A percentile compares a stretch with the other conserved stretches of the same genome.
These are phyloP conservation scores for Ogataea parapolymorpha DNA, from an alignment of 805 yeast genomes.

Conservation along the genomic window DNA sequence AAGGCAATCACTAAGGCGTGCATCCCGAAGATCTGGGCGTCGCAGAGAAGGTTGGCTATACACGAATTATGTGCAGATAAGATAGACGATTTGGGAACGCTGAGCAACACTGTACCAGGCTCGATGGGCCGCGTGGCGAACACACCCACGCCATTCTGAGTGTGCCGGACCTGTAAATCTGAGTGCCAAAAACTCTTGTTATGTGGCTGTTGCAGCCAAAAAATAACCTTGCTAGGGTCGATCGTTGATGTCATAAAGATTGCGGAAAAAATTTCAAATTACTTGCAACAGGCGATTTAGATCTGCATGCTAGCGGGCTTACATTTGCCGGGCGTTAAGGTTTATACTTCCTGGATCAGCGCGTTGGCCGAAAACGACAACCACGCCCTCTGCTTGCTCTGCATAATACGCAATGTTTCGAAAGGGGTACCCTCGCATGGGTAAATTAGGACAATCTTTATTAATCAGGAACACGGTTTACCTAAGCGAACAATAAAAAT, in stretches of 20 bases:
- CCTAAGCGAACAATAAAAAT: not conserved
- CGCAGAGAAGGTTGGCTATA: conserved; percentile 65
- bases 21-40: conserved; percentile 59
- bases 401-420: not conserved
- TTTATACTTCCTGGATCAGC: not conserved
- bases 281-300: not conserved
- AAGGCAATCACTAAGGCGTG: conserved; percentile 64
- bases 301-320: not conserved
- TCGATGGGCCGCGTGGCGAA: conserved; percentile 48
- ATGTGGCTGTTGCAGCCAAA: conserved; percentile 49
- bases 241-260: conserved; percentile 31
- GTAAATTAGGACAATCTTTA: not conserved
- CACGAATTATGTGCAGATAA: conserved; percentile 57
- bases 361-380: not conserved
- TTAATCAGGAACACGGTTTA: not conserved
- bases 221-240: conserved; percentile 30
- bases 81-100: conserved; percentile 60
- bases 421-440: conserved; percentile 3
- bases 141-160: conserved; percentile 70
- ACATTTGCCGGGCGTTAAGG: not conserved
- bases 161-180: conserved; percentile 45
- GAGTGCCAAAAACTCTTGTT: conserved; percentile 55
- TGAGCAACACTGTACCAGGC: conserved; percentile 37
- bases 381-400: not conserved
- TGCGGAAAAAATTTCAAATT: not conserved